Base-by-base conservation (phyloP, 1,139 yeast species). In the Groenewaldozyma sp. region DNA sequence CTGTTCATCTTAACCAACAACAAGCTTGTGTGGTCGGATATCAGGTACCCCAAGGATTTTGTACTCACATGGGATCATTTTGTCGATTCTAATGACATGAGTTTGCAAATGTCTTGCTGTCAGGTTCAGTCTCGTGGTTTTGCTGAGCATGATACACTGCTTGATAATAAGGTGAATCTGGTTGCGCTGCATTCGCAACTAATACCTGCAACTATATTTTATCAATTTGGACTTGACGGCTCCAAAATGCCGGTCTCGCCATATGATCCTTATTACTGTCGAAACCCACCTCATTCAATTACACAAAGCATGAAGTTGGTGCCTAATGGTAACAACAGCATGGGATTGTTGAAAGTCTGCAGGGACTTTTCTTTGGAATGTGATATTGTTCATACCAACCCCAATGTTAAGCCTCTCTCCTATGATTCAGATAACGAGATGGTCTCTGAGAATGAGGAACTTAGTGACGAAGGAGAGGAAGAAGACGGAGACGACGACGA, bases 21-120 rank as follows among this genome's bases (percentile, higher is more conserved):
- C 7, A 45, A 47, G 11, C 29, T 60, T 13, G 33, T 38, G 13
- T 58, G 62, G 61, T 34, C 51, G 27, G 59, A 56, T 35, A 36
- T 41, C 2, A 45, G 59, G 16, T 41, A 35, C 18, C 46, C 53
- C 1, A 59, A 59, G 29, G 65, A 20, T 19, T 27, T 81, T 43
- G 45, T 74, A 6, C 51, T 83, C 2, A 72, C 87, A 0, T 80
- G 88, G 86, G 79, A 78, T 44, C 94, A 84, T 56, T 71, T 64
- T 45, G 59, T 80, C 34, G 68, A 70, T 34, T 68, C 71, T 9
- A 44, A 55, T 0, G 94, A 84, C 49, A 72, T 74, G 1, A 70
- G 87, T 0, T 50, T 78, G 44, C 64, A 60, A 43, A 45, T 82
- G 34, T 45, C 62, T 1, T 59, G 70, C 1, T 37, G 47, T 4